Conservation (phyloP, 2,329 filamentous ascomycete genomes). For the Diaporthe sp. region DNA sequence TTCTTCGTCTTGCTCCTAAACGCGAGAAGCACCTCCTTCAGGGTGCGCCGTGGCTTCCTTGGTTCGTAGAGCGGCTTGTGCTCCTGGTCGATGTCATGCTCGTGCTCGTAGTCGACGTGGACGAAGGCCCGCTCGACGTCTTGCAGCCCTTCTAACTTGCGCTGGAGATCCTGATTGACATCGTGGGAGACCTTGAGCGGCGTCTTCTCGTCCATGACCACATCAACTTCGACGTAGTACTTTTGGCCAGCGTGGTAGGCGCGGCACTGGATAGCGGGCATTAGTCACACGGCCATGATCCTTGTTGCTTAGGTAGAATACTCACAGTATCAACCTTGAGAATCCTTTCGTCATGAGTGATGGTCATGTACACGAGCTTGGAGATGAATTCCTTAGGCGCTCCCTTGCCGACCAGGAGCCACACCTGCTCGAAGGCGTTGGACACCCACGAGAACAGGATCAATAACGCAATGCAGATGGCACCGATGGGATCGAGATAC, state of each 20-base stretch:
- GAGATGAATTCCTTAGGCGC: constrained; percentile 70
- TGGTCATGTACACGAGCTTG: constrained; percentile 68
- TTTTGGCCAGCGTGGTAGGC: constrained; percentile 74
- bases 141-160: constrained; percentile 68
- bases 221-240: constrained; percentile 74
- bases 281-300: constrained; percentile 26
- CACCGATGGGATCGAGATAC: constrained; percentile 74
- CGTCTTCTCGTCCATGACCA: constrained; percentile 70
- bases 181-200: constrained; percentile 72
- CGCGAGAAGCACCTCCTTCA: constrained; percentile 54
- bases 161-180: constrained; percentile 70
- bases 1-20: constrained; percentile 47
- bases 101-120: constrained; percentile 61
- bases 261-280: constrained; percentile 55
- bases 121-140: constrained; percentile 62
- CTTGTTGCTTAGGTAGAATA: neutral
- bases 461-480: constrained; percentile 71
- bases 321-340: constrained; percentile 68
- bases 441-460: constrained; percentile 73
- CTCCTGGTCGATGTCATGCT: constrained; percentile 57
- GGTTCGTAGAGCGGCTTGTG: constrained; percentile 59
- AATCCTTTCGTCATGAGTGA: constrained; percentile 68
- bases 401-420: constrained; percentile 72
- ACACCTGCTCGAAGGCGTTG: constrained; percentile 74
- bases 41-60: constrained; percentile 48